Evolutionary conservation across 805 yeast species (phyloP), one percentile per base, ranked within the genome.

Genomic region (Kregervanrija pseudodelftensis): DNA sequence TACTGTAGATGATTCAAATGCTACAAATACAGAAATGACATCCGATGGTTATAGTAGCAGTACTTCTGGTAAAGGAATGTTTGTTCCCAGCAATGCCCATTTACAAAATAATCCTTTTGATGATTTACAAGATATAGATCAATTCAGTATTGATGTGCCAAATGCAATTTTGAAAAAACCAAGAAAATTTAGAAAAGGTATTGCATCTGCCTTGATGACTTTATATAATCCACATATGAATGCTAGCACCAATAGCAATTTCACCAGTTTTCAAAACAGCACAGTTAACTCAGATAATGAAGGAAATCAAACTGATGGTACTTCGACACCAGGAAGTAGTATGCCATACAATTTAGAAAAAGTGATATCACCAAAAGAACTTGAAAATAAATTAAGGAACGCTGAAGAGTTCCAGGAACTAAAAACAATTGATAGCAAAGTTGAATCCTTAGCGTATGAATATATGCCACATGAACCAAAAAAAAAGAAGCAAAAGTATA

Each of bases 161-260:
- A 75, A 82, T 0, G 78, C 83, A 7, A 12, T 46, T 9, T 40
- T 47, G 0, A 51, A 52, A 16, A 54, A 50, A 31, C 85, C 84
- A 0, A 68, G 72, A 36, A 75, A 74, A 43, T 90, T 87, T 11
- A 83, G 83, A 53, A 89, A 89, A 22, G 96, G 97, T 62, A 91
- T 89, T 13, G 70, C 89, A 30, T 85, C 95, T 0, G 79, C 91
- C 1, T 70, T 89, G 49, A 69, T 89, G 50, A 74, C 80, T 48
- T 68, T 89, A 40, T 88, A 89, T 57, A 82, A 79, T 35, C 52
- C 59, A 5, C 48, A 47, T 13, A 31, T 44, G 33, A 49, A 22
- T 22, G 28, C 7, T 40, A 68, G 72, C 55, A 73, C 58, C 40
- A 12, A 15, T 17, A 5, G 9, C 28, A 35, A 46, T 37, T 5